Conservation (phyloP, 768 basidiomycete species). For the Boletellus ananas region DNA sequence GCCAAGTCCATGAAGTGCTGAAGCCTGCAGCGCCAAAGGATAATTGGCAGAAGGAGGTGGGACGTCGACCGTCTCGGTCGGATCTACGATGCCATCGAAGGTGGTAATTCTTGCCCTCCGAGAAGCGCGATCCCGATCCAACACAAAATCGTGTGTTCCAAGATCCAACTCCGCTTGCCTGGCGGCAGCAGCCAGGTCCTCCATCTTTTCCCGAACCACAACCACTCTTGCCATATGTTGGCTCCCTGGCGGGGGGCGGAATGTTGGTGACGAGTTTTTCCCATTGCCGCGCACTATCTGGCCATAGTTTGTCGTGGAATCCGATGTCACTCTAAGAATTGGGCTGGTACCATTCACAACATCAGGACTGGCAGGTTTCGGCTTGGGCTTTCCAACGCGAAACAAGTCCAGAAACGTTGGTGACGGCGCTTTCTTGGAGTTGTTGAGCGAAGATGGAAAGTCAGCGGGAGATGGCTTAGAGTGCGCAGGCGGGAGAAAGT, state of each 20-base stretch:
- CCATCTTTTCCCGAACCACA: constrained; percentile 80
- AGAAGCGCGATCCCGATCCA: constrained; percentile 42
- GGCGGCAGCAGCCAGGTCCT: constrained; percentile 63
- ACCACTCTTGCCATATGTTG: constrained; percentile 61
- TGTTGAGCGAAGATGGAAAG: constrained; percentile 39
- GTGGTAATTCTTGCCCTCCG: constrained; percentile 35
- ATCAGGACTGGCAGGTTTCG: constrained; percentile 56
- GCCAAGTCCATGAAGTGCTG: constrained; percentile 66
- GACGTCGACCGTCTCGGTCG: constrained; percentile 79
- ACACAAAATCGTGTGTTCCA: constrained; percentile 47
- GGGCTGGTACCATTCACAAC: constrained; percentile 39
- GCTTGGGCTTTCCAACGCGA: constrained; percentile 61
- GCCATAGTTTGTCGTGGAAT: constrained; percentile 51
- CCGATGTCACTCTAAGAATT: constrained; percentile 61
- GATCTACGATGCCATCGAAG: constrained; percentile 69
- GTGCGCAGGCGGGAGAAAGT: constrained; percentile 86
- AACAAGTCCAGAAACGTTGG: constrained; percentile 67
- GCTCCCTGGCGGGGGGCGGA: constrained; percentile 27
- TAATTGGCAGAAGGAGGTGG: constrained; percentile 67
- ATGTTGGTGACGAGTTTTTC: constrained; percentile 37
- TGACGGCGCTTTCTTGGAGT: constrained; percentile 43
- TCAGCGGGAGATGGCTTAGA: constrained; percentile 72
- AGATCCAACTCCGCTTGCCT: constrained; percentile 74
- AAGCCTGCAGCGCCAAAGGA: constrained; percentile 72
- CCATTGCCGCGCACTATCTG: constrained; percentile 36